Conservation (phyloP, 345 rosid genomes). For the Brassica napus region Da-Ae NC_063444.1:40847001-40847500, state of each 20-base stretch:
- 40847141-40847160: constrained; percentile 8
- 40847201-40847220: constrained; percentile 81
- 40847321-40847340: background rate
- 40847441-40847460: constrained; percentile 74
- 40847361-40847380: constrained; percentile 87
- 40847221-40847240: constrained; percentile 79
- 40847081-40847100: constrained; percentile 88
- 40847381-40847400: constrained; percentile 85
- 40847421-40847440: constrained; percentile 85
- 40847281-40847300: constrained; percentile 6
- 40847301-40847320: constrained; percentile 3
- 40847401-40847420: constrained; percentile 86
- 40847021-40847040: constrained; percentile 16
- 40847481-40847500: constrained; percentile 11
- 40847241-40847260: constrained; percentile 73
- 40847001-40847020: constrained; percentile 10
- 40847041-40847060: constrained; percentile 57
- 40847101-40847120: constrained; percentile 83
- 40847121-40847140: constrained; percentile 70
- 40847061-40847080: constrained; percentile 79
- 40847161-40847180: constrained; percentile 8
- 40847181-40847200: constrained; percentile 21
- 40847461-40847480: constrained; percentile 13
- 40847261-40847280: constrained; percentile 60
- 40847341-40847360: constrained; percentile 35